Evolutionary conservation across 257 asterid genomes (phyloP).

Genomic region (Solanum medicagineum): DNA sequence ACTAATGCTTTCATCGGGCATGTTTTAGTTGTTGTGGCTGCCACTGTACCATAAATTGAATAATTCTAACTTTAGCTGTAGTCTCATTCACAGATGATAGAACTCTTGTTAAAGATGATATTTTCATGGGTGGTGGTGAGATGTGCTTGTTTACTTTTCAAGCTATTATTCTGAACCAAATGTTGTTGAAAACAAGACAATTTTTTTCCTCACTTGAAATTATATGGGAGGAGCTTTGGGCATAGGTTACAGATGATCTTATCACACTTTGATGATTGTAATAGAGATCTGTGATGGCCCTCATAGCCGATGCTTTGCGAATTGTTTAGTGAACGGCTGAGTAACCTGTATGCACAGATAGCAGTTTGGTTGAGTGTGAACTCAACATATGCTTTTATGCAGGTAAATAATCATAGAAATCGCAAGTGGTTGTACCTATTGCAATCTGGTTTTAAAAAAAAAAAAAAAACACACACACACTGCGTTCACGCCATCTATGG

Average conservation of each 20-base stretch:
- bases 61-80: background rate
- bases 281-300: background rate
- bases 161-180: background rate
- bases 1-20: constrained; percentile 4
- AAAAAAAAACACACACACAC: too few relatives aligned
- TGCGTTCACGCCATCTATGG: background rate
- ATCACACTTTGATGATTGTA: background rate
- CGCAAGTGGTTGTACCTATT: background rate
- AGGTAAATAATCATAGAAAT: background rate
- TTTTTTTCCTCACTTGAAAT: background rate
- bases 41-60: constrained; percentile 8
- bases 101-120: constrained; percentile 3
- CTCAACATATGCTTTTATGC: background rate
- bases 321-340: background rate
- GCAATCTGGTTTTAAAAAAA: background rate
- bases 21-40: constrained; percentile 6
- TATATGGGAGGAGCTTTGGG: background rate
- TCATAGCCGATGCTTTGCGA: background rate
- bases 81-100: constrained; percentile 6
- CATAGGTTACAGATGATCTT: background rate
- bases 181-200: background rate
- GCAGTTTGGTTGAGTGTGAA: background rate
- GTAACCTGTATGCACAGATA: background rate
- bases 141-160: background rate
- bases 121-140: background rate